Conservation (phyloP, 2,329 filamentous ascomycete species). For the Neophaeococcomyces aloes region DNA sequence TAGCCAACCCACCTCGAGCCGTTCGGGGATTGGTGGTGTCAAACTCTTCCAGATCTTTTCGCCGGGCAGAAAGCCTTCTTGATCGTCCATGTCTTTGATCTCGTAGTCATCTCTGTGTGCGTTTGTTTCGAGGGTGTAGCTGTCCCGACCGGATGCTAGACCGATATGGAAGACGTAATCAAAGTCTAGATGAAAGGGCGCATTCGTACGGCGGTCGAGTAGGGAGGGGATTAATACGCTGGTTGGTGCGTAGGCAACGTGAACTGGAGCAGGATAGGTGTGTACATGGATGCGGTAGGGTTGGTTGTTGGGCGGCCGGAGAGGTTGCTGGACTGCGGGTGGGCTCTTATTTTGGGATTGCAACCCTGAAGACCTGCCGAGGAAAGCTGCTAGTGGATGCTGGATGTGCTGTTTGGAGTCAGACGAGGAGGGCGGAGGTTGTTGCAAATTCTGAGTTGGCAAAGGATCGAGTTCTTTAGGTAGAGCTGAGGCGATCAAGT, state of each 20-base stretch:
- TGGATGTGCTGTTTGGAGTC: constrained; percentile 27
- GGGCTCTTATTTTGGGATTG: neutral
- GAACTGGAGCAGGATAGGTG: constrained; percentile 55
- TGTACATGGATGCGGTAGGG: constrained; percentile 46
- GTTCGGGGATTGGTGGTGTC: constrained; percentile 33
- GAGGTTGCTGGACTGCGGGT: neutral
- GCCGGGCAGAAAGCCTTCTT: constrained; percentile 32
- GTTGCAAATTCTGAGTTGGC: constrained; percentile 10
- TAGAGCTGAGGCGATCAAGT: constrained; percentile 62
- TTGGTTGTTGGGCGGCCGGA: constrained; percentile 5
- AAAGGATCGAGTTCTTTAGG: constrained; percentile 49
- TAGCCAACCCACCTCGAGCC: constrained; percentile 47
- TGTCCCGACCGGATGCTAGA: constrained; percentile 55
- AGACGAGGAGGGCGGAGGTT: constrained; percentile 25
- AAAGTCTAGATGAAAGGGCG: constrained; percentile 7
- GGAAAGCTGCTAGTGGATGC: neutral
- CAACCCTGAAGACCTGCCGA: neutral
- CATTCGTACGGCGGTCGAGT: constrained; percentile 37
- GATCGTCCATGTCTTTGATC: constrained; percentile 57
- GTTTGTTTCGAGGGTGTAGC: constrained; percentile 61
- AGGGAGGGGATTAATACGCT: constrained; percentile 53
- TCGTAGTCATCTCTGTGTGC: constrained; percentile 64
- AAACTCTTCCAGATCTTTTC: constrained; percentile 43
- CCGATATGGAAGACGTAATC: constrained; percentile 70
- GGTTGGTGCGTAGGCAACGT: constrained; percentile 60